Evolutionary conservation across 2,329 filamentous ascomycete genomes (phyloP).

Genomic region (Cryoendolithus antarcticus): DNA sequence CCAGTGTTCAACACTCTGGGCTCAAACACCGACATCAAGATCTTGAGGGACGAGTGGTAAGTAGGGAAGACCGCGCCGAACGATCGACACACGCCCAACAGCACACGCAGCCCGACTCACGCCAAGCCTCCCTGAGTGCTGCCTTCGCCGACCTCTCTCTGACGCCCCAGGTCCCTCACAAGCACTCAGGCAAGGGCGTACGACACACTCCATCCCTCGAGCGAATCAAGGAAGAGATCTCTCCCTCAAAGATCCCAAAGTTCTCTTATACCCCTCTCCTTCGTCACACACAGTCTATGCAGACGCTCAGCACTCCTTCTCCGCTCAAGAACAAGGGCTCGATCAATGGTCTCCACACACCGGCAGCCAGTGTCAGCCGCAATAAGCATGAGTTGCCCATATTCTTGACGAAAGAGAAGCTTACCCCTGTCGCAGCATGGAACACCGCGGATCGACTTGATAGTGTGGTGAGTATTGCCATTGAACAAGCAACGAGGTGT

Average conservation of each 20-base stretch:
- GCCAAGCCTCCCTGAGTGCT: slow-evolving; percentile 19
- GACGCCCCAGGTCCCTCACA: slow-evolving; percentile 8
- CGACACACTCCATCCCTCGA: slow-evolving; percentile 19
- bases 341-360: slow-evolving; percentile 16
- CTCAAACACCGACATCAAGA: not conserved
- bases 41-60: not conserved
- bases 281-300: slow-evolving; percentile 19
- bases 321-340: slow-evolving; percentile 18
- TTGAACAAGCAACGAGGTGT: not conserved
- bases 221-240: slow-evolving; percentile 19
- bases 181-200: not conserved
- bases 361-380: slow-evolving; percentile 10
- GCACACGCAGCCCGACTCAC: slow-evolving; percentile 12
- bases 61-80: slow-evolving; percentile 5
- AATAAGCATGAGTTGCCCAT: slow-evolving; percentile 45
- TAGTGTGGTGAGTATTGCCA: slow-evolving; percentile 37
- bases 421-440: slow-evolving; percentile 52
- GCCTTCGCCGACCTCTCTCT: slow-evolving; percentile 19
- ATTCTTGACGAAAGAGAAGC: slow-evolving; percentile 50
- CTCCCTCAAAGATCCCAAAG: slow-evolving; percentile 24
- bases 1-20: slow-evolving; percentile 6
- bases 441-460: slow-evolving; percentile 68
- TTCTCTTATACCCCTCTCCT: slow-evolving; percentile 19
- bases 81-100: slow-evolving; percentile 1
- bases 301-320: slow-evolving; percentile 17